phyloP scores from a whole-genome alignment of 2,329 filamentous ascomycete species.

The Trichoderma endophyticum region DNA sequence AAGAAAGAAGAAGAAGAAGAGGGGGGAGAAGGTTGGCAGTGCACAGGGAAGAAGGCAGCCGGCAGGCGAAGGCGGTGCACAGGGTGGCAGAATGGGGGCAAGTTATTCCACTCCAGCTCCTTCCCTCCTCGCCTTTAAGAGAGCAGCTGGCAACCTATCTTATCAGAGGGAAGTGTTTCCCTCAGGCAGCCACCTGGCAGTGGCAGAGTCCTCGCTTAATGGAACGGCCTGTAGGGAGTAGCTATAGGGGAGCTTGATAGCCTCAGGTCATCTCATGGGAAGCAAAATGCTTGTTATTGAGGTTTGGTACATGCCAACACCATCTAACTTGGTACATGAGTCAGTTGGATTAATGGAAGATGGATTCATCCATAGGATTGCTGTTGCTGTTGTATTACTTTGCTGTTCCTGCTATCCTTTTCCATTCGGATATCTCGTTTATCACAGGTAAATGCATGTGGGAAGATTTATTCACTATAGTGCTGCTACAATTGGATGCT shows the following conservation, averaged over 20 bases:
- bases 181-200: background rate
- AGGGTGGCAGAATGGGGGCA: slow-evolving; percentile 11
- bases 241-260: background rate
- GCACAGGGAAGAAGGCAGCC: background rate
- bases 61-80: background rate
- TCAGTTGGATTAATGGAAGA: background rate
- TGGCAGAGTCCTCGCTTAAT: background rate
- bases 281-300: background rate
- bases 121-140: background rate
- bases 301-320: background rate
- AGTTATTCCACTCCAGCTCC: slow-evolving; percentile 7
- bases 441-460: background rate
- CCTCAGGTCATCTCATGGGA: no score
- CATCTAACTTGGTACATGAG: background rate
- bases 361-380: background rate
- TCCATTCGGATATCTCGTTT: background rate
- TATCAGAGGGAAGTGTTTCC: background rate
- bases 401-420: background rate
- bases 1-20: background rate
- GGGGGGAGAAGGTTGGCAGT: background rate
- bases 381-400: background rate
- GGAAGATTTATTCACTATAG: background rate
- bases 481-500: background rate
- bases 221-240: background rate
- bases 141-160: background rate